Percentiles rank a stretch among this genome's conserved stretches.
Evolutionary conservation across 257 asterid genomes (phyloP).

Genomic region (Striga asiatica): DNA sequence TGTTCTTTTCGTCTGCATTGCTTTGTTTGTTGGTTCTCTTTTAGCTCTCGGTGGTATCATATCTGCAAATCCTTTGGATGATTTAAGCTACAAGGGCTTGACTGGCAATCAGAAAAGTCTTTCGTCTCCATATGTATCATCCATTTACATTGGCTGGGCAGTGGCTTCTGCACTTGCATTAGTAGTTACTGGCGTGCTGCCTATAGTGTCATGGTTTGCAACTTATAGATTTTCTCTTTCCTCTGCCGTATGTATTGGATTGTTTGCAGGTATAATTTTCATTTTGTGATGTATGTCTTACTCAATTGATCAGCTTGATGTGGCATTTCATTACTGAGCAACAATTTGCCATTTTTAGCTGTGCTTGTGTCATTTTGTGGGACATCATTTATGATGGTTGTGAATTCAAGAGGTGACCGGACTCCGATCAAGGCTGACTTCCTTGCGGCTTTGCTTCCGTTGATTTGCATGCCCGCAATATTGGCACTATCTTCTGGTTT

Average conservation of each 20-base stretch:
- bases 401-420: slow-evolving; percentile 65
- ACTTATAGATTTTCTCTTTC: slow-evolving; percentile 88
- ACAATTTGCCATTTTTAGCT: slow-evolving; percentile 34
- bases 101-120: slow-evolving; percentile 50
- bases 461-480: slow-evolving; percentile 88
- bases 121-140: slow-evolving; percentile 88
- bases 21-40: slow-evolving; percentile 74
- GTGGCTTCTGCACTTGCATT: slow-evolving; percentile 83
- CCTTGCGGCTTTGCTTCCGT: slow-evolving; percentile 90
- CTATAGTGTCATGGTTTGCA: slow-evolving; percentile 94
- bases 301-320: slow-evolving; percentile 8
- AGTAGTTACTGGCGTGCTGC: slow-evolving; percentile 76
- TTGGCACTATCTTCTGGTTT: slow-evolving; percentile 76
- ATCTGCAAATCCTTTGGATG: slow-evolving; percentile 94
- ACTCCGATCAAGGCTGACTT: slow-evolving; percentile 81
- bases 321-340: slow-evolving; percentile 17
- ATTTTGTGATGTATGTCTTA: too few relatives aligned
- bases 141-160: slow-evolving; percentile 93
- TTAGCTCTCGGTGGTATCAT: slow-evolving; percentile 89
- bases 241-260: slow-evolving; percentile 77
- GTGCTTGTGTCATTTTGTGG: slow-evolving; percentile 91
- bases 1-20: slow-evolving; percentile 61
- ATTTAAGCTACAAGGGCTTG: slow-evolving; percentile 69
- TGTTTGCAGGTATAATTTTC: slow-evolving; percentile 65
- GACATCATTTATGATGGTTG: slow-evolving; percentile 69